These are phyloP conservation scores for Fusarium veterinarium DNA, from an alignment of 2,329 filamentous ascomycete genomes.

Conservation along the genomic window DNA sequence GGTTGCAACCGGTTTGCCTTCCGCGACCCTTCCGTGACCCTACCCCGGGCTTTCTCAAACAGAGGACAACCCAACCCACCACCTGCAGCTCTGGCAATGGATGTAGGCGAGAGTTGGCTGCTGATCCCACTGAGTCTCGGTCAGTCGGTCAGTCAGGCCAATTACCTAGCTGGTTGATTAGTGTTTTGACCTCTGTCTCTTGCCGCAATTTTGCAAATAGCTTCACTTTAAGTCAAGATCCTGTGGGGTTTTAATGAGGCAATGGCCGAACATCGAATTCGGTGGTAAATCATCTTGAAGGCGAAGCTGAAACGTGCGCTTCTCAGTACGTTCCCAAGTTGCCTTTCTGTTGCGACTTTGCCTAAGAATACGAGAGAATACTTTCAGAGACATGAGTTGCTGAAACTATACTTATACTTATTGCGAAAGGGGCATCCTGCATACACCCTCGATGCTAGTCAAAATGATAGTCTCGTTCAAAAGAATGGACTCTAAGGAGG, in stretches of 20 bases:
- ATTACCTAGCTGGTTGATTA: no score
- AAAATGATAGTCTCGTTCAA: no score
- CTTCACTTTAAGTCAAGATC: not conserved
- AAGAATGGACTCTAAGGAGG: no score
- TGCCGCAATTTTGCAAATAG: not conserved
- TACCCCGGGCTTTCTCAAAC: not conserved
- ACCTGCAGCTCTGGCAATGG: not conserved
- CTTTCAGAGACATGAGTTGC: not conserved
- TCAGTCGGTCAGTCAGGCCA: not conserved
- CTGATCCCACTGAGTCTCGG: not conserved
- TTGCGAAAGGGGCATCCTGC: not conserved
- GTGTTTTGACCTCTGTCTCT: no score
- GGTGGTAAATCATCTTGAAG: not conserved
- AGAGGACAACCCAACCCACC: not conserved
- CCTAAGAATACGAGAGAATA: not conserved
- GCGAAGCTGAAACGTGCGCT: not conserved
- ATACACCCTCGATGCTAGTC: not conserved
- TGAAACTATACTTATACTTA: accelerated
- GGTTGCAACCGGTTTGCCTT: not conserved
- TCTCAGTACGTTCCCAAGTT: not conserved
- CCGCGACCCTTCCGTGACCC: not conserved
- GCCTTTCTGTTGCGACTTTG: not conserved
- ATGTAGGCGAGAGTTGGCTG: not conserved
- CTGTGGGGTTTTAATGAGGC: not conserved
- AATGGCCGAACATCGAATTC: not conserved